A percentile compares a stretch with the other conserved stretches of the same genome.
These are phyloP conservation scores for Rhodotorula sp. DNA, from an alignment of 1,284 basidiomycete genomes.

Conservation along the genomic window DNA sequence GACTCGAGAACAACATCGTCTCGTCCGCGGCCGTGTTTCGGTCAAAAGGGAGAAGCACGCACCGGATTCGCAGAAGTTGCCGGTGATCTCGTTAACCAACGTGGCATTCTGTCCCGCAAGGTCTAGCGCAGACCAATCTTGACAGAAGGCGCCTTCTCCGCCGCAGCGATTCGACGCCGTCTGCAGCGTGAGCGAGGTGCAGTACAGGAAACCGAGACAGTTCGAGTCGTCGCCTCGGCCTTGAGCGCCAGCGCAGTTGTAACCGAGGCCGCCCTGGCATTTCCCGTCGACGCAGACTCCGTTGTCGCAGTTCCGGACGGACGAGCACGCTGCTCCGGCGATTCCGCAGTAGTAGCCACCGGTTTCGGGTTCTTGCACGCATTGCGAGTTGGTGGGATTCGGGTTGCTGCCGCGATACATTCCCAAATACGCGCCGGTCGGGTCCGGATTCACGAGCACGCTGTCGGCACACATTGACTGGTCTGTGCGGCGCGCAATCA, in stretches of 20 bases:
- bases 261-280: conserved; percentile 25
- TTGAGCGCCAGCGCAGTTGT: conserved; percentile 6
- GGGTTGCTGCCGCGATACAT: conserved; percentile 13
- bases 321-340: conserved; percentile 13
- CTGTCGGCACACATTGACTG: conserved; percentile 5
- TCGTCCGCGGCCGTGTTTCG: no score
- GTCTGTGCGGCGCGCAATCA: neutral
- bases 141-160: conserved; percentile 22
- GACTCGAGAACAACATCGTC: no score
- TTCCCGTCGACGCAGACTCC: conserved; percentile 1
- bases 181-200: neutral
- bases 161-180: conserved; percentile 21
- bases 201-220: conserved; percentile 35
- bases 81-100: conserved; percentile 13
- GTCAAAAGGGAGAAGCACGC: neutral
- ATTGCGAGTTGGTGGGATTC: conserved; percentile 13
- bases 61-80: conserved; percentile 17
- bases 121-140: conserved; percentile 12
- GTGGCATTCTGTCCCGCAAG: conserved; percentile 8
- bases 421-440: neutral
- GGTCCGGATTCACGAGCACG: conserved; percentile 18
- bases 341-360: conserved; percentile 36
- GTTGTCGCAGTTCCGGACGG: conserved; percentile 16
- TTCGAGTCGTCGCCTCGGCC: conserved; percentile 7
- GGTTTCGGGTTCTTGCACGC: conserved; percentile 16